Percentiles rank a stretch among this genome's conserved stretches.
Evolutionary conservation across 805 yeast species (phyloP).

Genomic region (Candida morakotiae): DNA sequence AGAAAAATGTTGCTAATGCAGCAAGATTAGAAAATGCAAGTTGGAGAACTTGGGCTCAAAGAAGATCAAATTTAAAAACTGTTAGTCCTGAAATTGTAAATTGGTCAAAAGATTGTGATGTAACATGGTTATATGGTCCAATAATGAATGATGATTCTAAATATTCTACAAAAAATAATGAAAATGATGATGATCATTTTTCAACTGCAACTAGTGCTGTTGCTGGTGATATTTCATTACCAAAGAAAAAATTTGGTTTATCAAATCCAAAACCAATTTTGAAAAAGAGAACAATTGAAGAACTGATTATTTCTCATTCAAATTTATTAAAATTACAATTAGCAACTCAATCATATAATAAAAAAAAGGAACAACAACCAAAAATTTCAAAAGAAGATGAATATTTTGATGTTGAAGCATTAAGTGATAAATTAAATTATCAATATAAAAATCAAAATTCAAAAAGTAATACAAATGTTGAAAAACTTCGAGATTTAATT

Average conservation of each 20-base stretch:
- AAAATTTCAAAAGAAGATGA: conserved; percentile 1
- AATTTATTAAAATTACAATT: conserved; percentile 39
- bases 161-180: not conserved
- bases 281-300: conserved; percentile 82
- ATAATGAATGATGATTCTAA: conserved; percentile 26
- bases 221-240: conserved; percentile 43
- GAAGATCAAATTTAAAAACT: conserved; percentile 62
- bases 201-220: conserved; percentile 37
- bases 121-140: conserved; percentile 98
- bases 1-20: conserved; percentile 75
- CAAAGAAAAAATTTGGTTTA: conserved; percentile 17
- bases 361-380: conserved; percentile 21
- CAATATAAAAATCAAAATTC: conserved; percentile 25
- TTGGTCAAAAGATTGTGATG: conserved; percentile 97
- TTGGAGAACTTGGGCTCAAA: conserved; percentile 95
- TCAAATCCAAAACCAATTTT: conserved; percentile 70
- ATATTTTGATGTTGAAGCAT: conserved; percentile 41
- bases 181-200: conserved; percentile 9
- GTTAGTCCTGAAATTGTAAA: conserved; percentile 88
- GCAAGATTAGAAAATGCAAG: conserved; percentile 52
- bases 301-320: conserved; percentile 66
- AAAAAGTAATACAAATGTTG: conserved; percentile 10
- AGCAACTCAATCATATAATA: conserved; percentile 31
- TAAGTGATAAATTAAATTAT: conserved; percentile 38
- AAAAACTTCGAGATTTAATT: conserved; percentile 16